phyloP scores from a whole-genome alignment of 345 rosid species.

The Hibiscus mutabilis region DNA sequence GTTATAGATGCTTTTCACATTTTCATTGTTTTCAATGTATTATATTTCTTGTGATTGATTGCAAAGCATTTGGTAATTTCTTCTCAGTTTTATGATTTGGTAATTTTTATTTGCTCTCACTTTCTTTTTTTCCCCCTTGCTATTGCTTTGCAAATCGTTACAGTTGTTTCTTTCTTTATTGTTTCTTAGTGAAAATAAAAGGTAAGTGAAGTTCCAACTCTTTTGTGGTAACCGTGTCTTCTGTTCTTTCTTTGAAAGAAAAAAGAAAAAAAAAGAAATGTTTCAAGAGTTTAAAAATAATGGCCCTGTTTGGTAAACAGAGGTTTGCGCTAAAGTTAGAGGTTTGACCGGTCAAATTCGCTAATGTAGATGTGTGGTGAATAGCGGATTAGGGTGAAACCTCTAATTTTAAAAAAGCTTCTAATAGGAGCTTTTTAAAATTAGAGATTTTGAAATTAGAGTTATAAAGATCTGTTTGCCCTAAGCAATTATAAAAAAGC shows the following conservation, averaged over 20 bases:
- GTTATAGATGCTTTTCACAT: slow-evolving; percentile 27
- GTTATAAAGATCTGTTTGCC: too few species aligned
- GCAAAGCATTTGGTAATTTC: slow-evolving; percentile 9
- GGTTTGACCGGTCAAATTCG: too few species aligned
- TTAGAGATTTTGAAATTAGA: too few species aligned
- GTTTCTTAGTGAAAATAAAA: neutral
- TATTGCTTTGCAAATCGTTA: neutral
- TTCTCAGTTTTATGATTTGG: neutral
- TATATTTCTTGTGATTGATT: slow-evolving; percentile 4
- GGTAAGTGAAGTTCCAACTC: neutral
- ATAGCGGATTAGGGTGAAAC: too few species aligned
- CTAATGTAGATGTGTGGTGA: too few species aligned
- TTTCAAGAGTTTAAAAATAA: neutral
- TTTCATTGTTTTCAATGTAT: neutral
- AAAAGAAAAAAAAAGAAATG: too few species aligned
- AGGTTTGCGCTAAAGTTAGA: too few species aligned
- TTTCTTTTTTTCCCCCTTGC: neutral
- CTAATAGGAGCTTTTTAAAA: too few species aligned
- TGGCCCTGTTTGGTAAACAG: too few species aligned
- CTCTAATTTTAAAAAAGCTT: too few species aligned
- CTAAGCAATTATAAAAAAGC: too few species aligned
- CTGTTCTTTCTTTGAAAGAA: neutral
- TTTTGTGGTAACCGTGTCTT: neutral
- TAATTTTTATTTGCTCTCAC: slow-evolving; percentile 1
- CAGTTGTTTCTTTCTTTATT: neutral